Conservation (phyloP, 202 grass and related monocot species). For the Cymbopogon flexuosus region DNA sequence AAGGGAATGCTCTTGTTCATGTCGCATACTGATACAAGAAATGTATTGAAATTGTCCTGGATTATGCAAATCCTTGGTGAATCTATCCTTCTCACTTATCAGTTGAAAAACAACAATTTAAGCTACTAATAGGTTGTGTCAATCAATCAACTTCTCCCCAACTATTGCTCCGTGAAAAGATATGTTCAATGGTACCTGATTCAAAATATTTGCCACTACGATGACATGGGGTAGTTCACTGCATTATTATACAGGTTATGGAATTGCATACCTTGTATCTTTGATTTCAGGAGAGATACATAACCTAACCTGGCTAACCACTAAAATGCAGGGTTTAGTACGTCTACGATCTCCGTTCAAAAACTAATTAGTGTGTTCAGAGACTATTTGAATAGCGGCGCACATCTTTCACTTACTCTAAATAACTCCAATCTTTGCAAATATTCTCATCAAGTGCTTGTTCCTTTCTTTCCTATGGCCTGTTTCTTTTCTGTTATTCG, state of each 20-base stretch:
- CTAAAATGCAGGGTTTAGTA: not conserved
- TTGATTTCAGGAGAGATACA: not conserved
- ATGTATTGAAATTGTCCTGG: too few relatives aligned
- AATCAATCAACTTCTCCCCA: not conserved
- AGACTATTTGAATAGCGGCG: not conserved
- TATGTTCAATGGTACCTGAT: not conserved
- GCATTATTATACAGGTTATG: not conserved
- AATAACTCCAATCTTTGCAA: not conserved
- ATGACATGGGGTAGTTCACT: not conserved
- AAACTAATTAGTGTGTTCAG: not conserved
- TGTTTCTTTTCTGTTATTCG: constrained; percentile 5
- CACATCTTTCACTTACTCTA: not conserved
- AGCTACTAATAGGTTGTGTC: not conserved
- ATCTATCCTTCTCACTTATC: too few relatives aligned
- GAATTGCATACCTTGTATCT: not conserved
- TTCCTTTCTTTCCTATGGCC: not conserved
- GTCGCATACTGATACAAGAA: too few relatives aligned
- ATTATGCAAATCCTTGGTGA: too few relatives aligned
- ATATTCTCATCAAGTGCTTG: not conserved
- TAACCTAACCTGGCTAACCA: not conserved
- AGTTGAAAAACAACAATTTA: not conserved
- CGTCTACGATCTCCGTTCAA: not conserved
- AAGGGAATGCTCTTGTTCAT: too few relatives aligned
- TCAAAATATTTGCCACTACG: not conserved
- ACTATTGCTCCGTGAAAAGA: not conserved